A percentile compares a stretch with the other conserved stretches of the same genome.
These are phyloP conservation scores for Boletus holoroseus DNA, from an alignment of 1,284 basidiomycete species.

Conservation along the genomic window DNA sequence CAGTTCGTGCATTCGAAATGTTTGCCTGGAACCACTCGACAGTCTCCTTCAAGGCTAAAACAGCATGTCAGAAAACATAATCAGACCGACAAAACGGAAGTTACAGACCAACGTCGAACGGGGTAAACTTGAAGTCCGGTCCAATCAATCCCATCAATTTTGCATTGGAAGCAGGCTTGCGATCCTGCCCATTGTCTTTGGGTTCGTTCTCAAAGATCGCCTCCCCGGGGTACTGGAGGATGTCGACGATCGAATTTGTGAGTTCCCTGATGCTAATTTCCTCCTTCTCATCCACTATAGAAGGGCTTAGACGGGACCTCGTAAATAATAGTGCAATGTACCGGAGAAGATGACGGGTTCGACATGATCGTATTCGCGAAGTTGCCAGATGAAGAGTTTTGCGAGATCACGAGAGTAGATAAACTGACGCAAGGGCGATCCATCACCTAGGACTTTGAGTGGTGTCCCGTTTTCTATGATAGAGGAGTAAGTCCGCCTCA, in stretches of 20 bases:
- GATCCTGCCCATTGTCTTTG: constrained; percentile 72
- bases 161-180: constrained; percentile 89
- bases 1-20: constrained; percentile 61
- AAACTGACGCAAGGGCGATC: constrained; percentile 86
- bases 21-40: constrained; percentile 79
- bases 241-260: constrained; percentile 78
- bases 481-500: background rate
- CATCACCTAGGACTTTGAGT: constrained; percentile 79
- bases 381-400: constrained; percentile 88
- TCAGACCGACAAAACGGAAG: constrained; percentile 23
- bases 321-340: constrained; percentile 28
- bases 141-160: constrained; percentile 69
- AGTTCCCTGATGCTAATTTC: constrained; percentile 86
- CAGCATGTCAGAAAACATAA: background rate
- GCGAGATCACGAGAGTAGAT: constrained; percentile 92
- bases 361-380: constrained; percentile 82
- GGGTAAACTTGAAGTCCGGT: constrained; percentile 74
- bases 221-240: constrained; percentile 52
- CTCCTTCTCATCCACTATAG: constrained; percentile 76
- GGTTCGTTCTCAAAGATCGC: constrained; percentile 54
- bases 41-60: constrained; percentile 58
- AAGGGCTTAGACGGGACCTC: background rate
- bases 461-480: constrained; percentile 72
- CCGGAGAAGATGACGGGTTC: constrained; percentile 86
- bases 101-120: constrained; percentile 65